Base-by-base conservation (phyloP, 345 rosid species). In the Diplotaxis tenuifolia region DNA sequence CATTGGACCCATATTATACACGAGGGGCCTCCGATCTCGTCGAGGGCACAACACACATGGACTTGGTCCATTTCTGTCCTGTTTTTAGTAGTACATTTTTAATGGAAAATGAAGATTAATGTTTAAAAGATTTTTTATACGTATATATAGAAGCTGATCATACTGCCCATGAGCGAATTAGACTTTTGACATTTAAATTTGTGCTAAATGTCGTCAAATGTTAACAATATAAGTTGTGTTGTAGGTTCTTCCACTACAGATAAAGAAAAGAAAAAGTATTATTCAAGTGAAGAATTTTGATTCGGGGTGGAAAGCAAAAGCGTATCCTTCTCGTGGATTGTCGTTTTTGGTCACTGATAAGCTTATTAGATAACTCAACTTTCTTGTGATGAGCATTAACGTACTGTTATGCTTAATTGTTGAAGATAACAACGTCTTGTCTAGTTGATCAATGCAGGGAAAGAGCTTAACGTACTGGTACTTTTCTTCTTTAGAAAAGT, bases 1-100 rank as follows among this genome's bases (percentile, higher is more conserved):
- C 11, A 47, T 52, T 36, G 79, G 79, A 54, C 36, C 74, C 28
- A 20, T 14, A 34, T 52, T 45, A 42, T 69, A 65, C 70, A 68
- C 79, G 75, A 62, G 67, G 72, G 76, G n/a, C 31, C 57, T 42
- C 32, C 71, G 22, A n/a, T 50, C 68, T 36, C 67, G 23, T 75
- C 62, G 22, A 49, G 29, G 16, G 61, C 75, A 68, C 67, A 63
- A 22, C 16, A 25, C 28, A 25, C 28, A 25, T n/a, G n/a, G n/a
- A n/a, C n/a, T n/a, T n/a, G n/a, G n/a, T n/a, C n/a, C n/a, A n/a
- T n/a, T n/a, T n/a, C 62, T 74, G 67, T 60, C 62, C 42, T 62
- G 7, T 40, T 40, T 62, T 36, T 27, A 0, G 54, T 62, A 52
- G 19, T 36, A 36, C 42, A 36, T 10, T 36, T 36, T 12, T 9